These are phyloP conservation scores for Knoxia roxburghii DNA, from an alignment of 257 asterid genomes.

Conservation along the genomic window DNA sequence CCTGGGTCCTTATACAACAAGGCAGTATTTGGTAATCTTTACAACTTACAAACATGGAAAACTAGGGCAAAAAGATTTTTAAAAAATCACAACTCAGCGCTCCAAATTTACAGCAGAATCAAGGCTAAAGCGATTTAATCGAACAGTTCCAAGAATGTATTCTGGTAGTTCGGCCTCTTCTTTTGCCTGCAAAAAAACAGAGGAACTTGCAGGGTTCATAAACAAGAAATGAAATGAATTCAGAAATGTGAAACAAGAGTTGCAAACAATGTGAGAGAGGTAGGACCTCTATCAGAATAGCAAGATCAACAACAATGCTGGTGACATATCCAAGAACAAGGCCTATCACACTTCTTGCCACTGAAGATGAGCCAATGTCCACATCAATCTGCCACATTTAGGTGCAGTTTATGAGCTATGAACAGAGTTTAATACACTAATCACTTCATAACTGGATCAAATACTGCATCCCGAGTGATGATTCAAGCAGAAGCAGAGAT, in stretches of 20 bases:
- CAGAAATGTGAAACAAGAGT: not conserved
- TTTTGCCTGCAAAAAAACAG: constrained; percentile 59
- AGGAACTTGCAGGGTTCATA: no score
- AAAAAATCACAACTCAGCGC: constrained; percentile 24
- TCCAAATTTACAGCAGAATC: constrained; percentile 77
- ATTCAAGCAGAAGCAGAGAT: not conserved
- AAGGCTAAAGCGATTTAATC: constrained; percentile 63
- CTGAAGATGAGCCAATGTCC: constrained; percentile 98
- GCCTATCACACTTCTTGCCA: constrained; percentile 85
- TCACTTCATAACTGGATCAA: not conserved
- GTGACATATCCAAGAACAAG: constrained; percentile 93
- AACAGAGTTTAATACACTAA: not conserved
- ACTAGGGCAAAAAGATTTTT: no score
- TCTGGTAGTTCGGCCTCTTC: constrained; percentile 92
- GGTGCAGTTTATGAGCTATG: not conserved
- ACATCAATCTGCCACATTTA: constrained; percentile 73
- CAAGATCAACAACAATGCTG: constrained; percentile 92
- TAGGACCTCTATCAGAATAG: constrained; percentile 81
- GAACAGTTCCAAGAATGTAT: constrained; percentile 83
- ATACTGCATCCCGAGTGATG: not conserved
- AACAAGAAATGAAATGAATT: no score
- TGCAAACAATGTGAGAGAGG: constrained; percentile 5
- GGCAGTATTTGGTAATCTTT: no score
- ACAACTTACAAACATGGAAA: no score
- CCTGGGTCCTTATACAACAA: no score